Evolutionary conservation across 495 filamentous ascomycete species (phyloP), one percentile per base, ranked within the genome.

Genomic region (Penicillium daleae): DNA sequence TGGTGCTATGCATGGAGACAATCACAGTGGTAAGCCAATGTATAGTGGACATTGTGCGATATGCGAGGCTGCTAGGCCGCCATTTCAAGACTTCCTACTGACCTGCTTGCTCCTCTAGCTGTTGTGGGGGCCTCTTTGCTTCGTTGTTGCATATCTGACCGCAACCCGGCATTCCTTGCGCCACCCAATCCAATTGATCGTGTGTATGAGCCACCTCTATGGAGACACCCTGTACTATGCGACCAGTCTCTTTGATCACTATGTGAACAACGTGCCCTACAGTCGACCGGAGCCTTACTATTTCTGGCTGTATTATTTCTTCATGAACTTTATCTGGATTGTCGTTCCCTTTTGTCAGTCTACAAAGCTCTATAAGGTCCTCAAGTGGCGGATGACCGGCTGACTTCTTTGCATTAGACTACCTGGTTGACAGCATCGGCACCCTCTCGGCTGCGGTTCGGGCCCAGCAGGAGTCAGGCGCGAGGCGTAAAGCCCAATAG

Each of bases 311-410:
- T 97, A 97, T 71, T 97, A 90, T 69, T 85, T 93, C 22, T 82
- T 89, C 19, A 89, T 96, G 85, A 97, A 97, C 70, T 80, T 86
- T 50, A 90, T 93, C 56, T 97, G 93, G 93, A 91, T 88, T 35
- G 79, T 95, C 15, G 83, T 96, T 61, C 93, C 92, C 3, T 71
- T 74, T 29, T 74, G 84, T 86, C 70, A 70, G 84, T 78, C 29
- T 46, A 21, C 39, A 8, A 4, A 54, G 29, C n/a, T 56, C 24
- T 50, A 24, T 32, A 31, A n/a, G 32, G 9, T 26, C 17, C 32
- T 57, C 24, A 35, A 15, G 21, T 50, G n/a, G 53, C 32, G 15
- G 10, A 26, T n/a, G 24, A 37, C 19, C 15, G 19, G 62, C 66
- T 74, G 29, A 65, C 37, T 32, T n/a, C 19, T 3, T 17, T 40